Evolutionary conservation across 1,284 basidiomycete species (phyloP).

Genomic region (Exobasidium rhododendri): DNA sequence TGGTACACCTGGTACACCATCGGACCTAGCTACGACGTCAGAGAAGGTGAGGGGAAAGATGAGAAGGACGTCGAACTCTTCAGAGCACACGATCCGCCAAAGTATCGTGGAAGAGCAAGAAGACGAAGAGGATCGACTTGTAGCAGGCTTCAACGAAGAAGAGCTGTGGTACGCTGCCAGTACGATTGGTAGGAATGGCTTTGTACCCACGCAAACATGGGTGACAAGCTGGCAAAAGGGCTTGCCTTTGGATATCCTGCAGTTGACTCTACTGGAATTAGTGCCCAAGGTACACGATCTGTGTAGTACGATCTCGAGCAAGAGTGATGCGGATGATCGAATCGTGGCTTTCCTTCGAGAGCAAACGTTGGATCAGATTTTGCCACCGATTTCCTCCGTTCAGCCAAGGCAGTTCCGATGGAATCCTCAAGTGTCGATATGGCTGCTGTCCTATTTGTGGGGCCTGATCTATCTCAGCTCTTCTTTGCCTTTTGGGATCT

Average conservation of each 20-base stretch:
- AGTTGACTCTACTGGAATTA: conserved; percentile 27
- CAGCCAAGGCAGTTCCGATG: conserved; percentile 37
- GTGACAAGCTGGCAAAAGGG: conserved; percentile 37
- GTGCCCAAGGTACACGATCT: conserved; percentile 39
- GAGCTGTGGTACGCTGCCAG: conserved; percentile 23
- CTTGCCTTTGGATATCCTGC: conserved; percentile 29
- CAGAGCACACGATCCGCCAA: conserved; percentile 1
- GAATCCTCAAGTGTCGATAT: conserved; percentile 36
- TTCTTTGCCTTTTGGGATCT: conserved; percentile 34
- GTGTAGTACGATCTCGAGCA: conserved; percentile 25
- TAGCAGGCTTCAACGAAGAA: conserved; percentile 21
- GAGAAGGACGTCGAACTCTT: conserved; percentile 27
- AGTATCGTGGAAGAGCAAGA: conserved; percentile 1
- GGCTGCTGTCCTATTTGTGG: conserved; percentile 49
- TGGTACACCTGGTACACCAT: conserved; percentile 21
- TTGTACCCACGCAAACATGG: conserved; percentile 46
- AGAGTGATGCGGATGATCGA: conserved; percentile 33
- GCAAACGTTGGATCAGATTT: conserved; percentile 25
- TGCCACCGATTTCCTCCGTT: conserved; percentile 15
- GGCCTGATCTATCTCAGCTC: conserved; percentile 39
- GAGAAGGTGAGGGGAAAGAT: conserved; percentile 26
- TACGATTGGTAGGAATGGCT: conserved; percentile 41
- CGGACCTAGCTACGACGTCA: neutral
- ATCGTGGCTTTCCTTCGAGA: conserved; percentile 43
- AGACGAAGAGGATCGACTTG: conserved; percentile 18